Base-by-base conservation (phyloP, 2,329 filamentous ascomycete species). In the Boeremia lycopersici region DNA sequence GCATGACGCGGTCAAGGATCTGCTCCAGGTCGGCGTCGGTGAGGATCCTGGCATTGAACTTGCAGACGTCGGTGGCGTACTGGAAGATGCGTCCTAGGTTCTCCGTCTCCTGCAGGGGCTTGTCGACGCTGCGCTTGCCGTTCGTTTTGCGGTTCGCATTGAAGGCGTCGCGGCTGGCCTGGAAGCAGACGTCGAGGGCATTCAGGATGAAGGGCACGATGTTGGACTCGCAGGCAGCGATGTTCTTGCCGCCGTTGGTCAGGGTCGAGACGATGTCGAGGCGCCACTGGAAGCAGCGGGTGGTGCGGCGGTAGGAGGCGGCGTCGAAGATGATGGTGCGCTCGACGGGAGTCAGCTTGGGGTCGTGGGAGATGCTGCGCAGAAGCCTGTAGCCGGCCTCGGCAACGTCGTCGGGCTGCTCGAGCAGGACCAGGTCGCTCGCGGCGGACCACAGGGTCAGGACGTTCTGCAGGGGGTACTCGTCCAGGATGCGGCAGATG, bases 11-110 rank as follows among this genome's bases (percentile, higher is more conserved):
- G 52, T 84, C 81, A 52, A 93, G 83, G 48, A 92, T 75, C 3
- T 79, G 78, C 46, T 81, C 81, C 17, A 89, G 79, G 40, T 87
- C 84, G 29, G 80, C 74, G 59, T 89, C 86, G 59, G 83, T 82
- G 23, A 88, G 85, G 29, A 86, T 81, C 61, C 87, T 88, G 71
- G 86, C 89, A 69, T 88, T 90, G 78, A 90, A 92, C 69, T 90
- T 91, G 76, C 90, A 85, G 48, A 90, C 80, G 58, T 89, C 85
- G 53, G 83, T 81, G 48, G 89, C 80, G 61, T 87, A 89, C 11
- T 78, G 74, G 66, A 91, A 91, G 2, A 91, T 74, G 42, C 84
- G 81, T 2, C 82, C 77, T 48, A 92, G 53, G 34, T 70, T 69
- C 19, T 67, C 63, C 8, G 65, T 61, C 43, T 76, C 72, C 35